Base-by-base conservation (phyloP, 495 filamentous ascomycete species). In the Letharia columbiana region DNA sequence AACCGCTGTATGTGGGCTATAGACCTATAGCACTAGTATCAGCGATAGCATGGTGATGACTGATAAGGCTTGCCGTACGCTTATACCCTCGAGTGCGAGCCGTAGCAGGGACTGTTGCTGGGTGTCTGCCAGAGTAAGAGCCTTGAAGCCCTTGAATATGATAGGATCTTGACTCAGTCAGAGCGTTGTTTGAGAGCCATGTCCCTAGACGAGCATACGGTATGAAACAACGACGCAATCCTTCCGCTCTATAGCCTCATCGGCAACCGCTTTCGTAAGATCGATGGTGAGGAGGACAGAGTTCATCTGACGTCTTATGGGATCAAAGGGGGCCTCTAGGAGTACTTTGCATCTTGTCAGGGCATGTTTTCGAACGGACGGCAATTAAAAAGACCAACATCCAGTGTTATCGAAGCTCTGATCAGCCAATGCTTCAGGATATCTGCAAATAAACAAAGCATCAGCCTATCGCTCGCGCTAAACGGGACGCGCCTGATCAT, bases 391-490 rank as follows among this genome's bases (percentile, higher is more conserved):
- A n/a, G 41, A 70, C 87, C 73, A 77, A 91, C 90, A 75, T 67
- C 91, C 91, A 50, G 91, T 97, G 69, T 98, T 98, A 73, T 98
- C 94, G 79, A 89, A 98, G 75, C 87, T 87, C 71, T 87, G 88
- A 71, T 97, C 92, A 15, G 94, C 93, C 58, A 98, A 81, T 50
- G 85, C 85, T 76, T 92, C 88, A 0, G 94, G 94, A 74, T 96
- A 98, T 49, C 91, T 96, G 71, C 62, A 40, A 67, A 18, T 65
- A 70, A 69, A 67, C 49, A 70, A 47, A 60, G 23, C 31, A 18
- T 65, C 45, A 66, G 31, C 52, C 33, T 23, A 56, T 23, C 28
- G 44, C 49, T 33, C 39, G 28, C 45, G 31, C 44, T n/a, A 5
- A 1, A 37, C n/a, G 5, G 5, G 64, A 69, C 23, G 31, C 39